Conservation (phyloP, 768 basidiomycete genomes). For the Cubamyces sp. region DNA sequence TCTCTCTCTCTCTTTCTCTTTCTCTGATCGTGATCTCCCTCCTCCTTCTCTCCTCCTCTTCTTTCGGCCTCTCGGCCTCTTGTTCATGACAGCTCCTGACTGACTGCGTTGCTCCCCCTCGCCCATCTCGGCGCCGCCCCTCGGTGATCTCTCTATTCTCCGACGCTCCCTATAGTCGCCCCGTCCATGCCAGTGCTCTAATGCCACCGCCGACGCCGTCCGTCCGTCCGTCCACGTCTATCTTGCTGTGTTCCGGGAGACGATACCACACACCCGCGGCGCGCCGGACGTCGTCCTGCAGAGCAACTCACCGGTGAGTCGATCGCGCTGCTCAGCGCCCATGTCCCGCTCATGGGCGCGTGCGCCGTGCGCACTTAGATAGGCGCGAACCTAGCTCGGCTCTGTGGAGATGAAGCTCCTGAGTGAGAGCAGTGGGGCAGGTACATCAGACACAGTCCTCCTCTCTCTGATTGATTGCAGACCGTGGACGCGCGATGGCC, state of each 20-base stretch:
- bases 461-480: slow-evolving; percentile 15
- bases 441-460: slow-evolving; percentile 8
- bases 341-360: not conserved
- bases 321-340: no score
- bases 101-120: not conserved
- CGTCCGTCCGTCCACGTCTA: no score
- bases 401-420: slow-evolving; percentile 8
- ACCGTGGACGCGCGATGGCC: not conserved
- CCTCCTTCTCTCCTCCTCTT: not conserved
- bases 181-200: not conserved
- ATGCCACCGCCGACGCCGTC: no score
- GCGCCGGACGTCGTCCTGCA: not conserved
- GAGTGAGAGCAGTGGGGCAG: not conserved
- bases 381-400: slow-evolving; percentile 8
- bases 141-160: slow-evolving; percentile 27
- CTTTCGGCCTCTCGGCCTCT: not conserved
- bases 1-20: no score
- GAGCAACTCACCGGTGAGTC: no score
- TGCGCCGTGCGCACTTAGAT: not conserved
- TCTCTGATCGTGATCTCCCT: not conserved
- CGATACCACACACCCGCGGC: no score
- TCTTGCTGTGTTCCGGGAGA: no score
- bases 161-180: not conserved
- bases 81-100: not conserved
- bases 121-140: not conserved